Conservation (phyloP, 1,284 basidiomycete species). For the Ganoderma lucidum region DNA sequence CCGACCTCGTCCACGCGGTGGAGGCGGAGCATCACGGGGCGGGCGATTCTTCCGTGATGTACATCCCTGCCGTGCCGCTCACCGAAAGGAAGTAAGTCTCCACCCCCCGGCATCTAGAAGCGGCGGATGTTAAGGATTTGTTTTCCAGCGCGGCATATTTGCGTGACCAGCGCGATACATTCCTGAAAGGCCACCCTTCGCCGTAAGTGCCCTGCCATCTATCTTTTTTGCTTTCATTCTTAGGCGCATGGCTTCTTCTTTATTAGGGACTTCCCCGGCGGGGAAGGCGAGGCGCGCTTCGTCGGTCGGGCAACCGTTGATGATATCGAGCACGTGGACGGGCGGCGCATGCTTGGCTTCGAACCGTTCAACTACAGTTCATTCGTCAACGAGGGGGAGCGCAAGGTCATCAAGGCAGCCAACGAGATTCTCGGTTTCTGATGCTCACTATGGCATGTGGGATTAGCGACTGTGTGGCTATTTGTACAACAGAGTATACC, state of each 20-base stretch:
- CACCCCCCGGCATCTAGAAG: neutral
- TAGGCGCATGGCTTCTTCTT: neutral
- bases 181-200: conserved; percentile 63
- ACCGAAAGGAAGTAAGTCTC: conserved; percentile 64
- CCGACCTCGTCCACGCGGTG: conserved; percentile 78
- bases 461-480: neutral
- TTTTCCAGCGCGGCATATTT: conserved; percentile 64
- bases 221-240: neutral
- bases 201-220: conserved; percentile 51
- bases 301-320: conserved; percentile 52
- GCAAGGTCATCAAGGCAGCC: conserved; percentile 32
- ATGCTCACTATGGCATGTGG: neutral
- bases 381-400: conserved; percentile 34
- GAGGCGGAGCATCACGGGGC: conserved; percentile 67
- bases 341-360: conserved; percentile 45
- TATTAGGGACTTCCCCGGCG: conserved; percentile 76
- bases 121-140: conserved; percentile 1
- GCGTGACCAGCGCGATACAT: conserved; percentile 62
- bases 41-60: conserved; percentile 78
- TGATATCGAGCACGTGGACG: conserved; percentile 51
- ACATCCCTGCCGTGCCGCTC: conserved; percentile 81
- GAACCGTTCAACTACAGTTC: conserved; percentile 40
- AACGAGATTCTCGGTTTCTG: conserved; percentile 36
- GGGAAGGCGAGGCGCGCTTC: conserved; percentile 72
- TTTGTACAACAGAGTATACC: conserved; percentile 21